phyloP scores from a whole-genome alignment of 176 grass and related monocot species.

The Cenchrus fungigraminus region DNA sequence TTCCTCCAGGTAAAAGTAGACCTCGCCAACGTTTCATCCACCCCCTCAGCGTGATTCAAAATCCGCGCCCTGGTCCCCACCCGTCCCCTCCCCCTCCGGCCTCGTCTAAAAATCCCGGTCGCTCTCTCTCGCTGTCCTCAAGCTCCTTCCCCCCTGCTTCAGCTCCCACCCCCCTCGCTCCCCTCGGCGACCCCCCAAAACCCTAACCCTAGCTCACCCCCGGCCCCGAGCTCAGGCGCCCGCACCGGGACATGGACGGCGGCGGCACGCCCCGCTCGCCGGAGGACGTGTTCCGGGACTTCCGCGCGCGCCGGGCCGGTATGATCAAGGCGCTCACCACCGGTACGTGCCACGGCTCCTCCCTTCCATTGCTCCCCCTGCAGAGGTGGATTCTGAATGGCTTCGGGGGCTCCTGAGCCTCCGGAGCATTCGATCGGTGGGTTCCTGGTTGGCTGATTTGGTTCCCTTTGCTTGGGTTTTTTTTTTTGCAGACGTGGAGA shows the following conservation, averaged over 20 bases:
- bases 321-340: constrained; percentile 96
- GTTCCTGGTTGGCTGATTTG: constrained; percentile 30
- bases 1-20: background rate
- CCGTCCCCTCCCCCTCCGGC: background rate
- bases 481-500: constrained; percentile 82
- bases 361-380: background rate
- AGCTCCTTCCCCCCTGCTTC: background rate
- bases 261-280: constrained; percentile 67
- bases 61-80: constrained; percentile 36
- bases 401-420: background rate
- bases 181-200: constrained; percentile 23
- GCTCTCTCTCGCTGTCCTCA: constrained; percentile 33
- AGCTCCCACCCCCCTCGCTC: background rate
- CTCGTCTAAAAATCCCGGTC: constrained; percentile 37
- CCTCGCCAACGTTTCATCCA: background rate
- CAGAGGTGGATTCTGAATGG: background rate
- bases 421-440: background rate
- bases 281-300: constrained; percentile 96
- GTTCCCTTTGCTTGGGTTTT: background rate
- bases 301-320: constrained; percentile 78
- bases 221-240: constrained; percentile 3
- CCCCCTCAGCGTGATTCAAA: constrained; percentile 33
- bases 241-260: constrained; percentile 45
- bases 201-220: constrained; percentile 63
- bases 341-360: constrained; percentile 29